Evolutionary conservation across 2,329 filamentous ascomycete genomes (phyloP), one percentile per base, ranked within the genome.

Genomic region (Phaeophleospora eucalypticola): DNA sequence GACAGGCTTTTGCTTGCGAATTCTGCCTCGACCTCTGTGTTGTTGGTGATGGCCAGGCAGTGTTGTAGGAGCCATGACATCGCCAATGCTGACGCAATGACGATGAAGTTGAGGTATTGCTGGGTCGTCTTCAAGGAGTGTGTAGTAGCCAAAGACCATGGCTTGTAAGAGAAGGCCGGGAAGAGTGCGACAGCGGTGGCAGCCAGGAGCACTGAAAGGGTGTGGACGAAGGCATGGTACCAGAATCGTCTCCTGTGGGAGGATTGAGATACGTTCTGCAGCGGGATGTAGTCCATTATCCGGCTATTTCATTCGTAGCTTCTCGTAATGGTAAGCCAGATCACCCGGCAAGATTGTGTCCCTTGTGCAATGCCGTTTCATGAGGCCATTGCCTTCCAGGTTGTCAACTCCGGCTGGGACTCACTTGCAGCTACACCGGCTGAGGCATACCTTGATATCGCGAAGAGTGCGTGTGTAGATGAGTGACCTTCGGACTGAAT

Each of bases 31-130:
- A 36, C 36, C 27, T 46, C 43, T 12, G 36, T 36, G 10, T 34
- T 27, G 29, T 40, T 46, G 8, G 43, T 35, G n/a, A 46, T 40
- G 10, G 27, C 32, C 15, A 41, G 36, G 21, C 36, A 46, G 27
- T 41, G 43, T 19, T 16, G 19, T 20, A 46, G 36, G 7, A 46
- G 24, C 27, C 21, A 39, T n/a, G 43, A 46, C n/a, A 46, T 2
- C 19, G 35, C n/a, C 6, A 46, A 27, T 8, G 36, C 43, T 4
- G 33, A 12, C 14, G 27, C 43, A 24, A 46, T 24, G 29, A 46
- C 43, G 9, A 46, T 17, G 16, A 46, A 46, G 24, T 46, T 46
- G 40, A 42, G 21, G 19, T 34, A 42, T 20, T 42, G 40, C 40
- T 42, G 43, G 4, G 36, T 41, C 7, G 36, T 40, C 27, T 46